A percentile compares a stretch with the other conserved stretches of the same genome.
Evolutionary conservation across 106 monocot genomes (phyloP).

Genomic region (Allium cepa): DNA sequence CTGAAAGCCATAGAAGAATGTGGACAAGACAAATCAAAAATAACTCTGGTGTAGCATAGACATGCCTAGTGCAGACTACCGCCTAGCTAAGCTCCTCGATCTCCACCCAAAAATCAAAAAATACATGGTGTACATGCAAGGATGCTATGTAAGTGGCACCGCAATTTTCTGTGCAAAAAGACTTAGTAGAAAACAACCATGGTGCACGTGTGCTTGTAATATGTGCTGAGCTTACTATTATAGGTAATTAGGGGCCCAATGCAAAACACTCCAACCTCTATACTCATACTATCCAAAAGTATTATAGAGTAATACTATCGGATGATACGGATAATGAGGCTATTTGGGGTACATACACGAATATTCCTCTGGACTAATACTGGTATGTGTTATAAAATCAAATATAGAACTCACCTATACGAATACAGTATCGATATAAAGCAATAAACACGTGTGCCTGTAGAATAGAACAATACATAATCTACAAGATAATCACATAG

Average conservation of each 20-base stretch:
- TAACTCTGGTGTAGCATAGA: constrained; percentile 12
- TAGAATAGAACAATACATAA: too few species aligned
- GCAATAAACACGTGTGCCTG: too few species aligned
- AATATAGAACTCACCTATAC: too few species aligned
- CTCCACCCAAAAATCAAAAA: constrained; percentile 2
- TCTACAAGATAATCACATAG: too few species aligned
- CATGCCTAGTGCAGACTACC: constrained; percentile 19
- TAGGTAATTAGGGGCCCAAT: neutral
- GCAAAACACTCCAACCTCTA: too few species aligned
- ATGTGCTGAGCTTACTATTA: neutral
- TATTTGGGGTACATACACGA: too few species aligned
- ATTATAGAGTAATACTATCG: too few species aligned
- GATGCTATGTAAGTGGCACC: constrained; percentile 7
- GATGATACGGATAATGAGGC: too few species aligned
- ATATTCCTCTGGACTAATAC: too few species aligned
- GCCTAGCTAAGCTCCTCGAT: constrained; percentile 5
- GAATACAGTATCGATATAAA: too few species aligned
- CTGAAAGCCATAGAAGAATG: constrained; percentile 10
- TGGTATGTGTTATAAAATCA: too few species aligned
- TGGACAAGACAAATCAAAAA: constrained; percentile 12
- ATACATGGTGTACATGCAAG: constrained; percentile 13
- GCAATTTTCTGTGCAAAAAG: constrained; percentile 4
- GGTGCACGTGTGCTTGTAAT: constrained; percentile 6
- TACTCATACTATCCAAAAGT: too few species aligned
- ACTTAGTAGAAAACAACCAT: constrained; percentile 8